phyloP scores from a whole-genome alignment of 2,329 filamentous ascomycete species.

The Xylariaceae sp. region DNA sequence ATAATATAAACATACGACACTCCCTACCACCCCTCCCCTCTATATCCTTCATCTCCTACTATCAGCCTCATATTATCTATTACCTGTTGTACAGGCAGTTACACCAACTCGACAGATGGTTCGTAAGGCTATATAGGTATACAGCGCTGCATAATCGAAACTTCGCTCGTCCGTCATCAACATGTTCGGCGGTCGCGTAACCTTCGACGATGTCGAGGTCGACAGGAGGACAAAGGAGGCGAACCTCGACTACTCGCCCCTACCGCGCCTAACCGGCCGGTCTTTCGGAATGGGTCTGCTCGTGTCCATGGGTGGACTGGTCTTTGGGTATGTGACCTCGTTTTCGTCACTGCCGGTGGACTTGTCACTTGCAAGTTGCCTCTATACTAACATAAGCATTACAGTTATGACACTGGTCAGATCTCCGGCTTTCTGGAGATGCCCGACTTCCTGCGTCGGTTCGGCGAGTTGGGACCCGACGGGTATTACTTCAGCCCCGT shows the following conservation, averaged over 20 bases:
- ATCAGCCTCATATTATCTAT: too few relatives aligned
- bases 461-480: conserved; percentile 36
- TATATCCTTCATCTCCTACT: too few relatives aligned
- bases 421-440: conserved; percentile 54
- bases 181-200: conserved; percentile 27
- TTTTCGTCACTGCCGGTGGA: not conserved
- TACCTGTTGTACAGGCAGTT: too few relatives aligned
- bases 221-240: conserved; percentile 34
- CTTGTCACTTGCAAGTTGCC: conserved; percentile 1
- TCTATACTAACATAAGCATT: not conserved
- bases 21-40: too few relatives aligned
- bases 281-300: conserved; percentile 16
- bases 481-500: conserved; percentile 43
- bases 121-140: too few relatives aligned
- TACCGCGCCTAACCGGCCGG: conserved; percentile 12
- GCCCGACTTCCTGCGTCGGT: conserved; percentile 49
- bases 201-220: conserved; percentile 40
- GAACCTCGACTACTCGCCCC: conserved; percentile 40
- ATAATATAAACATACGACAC: too few relatives aligned
- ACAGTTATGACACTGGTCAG: conserved; percentile 46
- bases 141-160: too few relatives aligned
- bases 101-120: too few relatives aligned
- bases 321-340: conserved; percentile 14
- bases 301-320: conserved; percentile 18
- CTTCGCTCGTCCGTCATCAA: conserved; percentile 7